Evolutionary conservation across 2,329 filamentous ascomycete species (phyloP).

Genomic region (Taxawa tesnikishii): DNA sequence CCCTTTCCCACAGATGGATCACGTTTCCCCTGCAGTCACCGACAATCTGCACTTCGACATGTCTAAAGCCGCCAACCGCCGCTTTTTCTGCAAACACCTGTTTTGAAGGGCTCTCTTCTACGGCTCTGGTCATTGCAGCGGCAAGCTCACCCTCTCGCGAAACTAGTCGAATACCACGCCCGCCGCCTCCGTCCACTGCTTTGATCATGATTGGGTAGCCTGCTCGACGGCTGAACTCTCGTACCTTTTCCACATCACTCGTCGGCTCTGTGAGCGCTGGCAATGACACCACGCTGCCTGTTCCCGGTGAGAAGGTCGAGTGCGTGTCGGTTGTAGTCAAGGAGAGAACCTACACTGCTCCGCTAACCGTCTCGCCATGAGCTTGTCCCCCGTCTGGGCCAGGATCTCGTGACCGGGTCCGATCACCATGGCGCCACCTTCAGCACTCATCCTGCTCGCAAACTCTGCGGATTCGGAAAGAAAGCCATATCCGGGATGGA

Average conservation of each 20-base stretch:
- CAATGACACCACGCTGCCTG: constrained; percentile 35
- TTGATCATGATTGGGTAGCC: constrained; percentile 50
- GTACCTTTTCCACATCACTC: constrained; percentile 27
- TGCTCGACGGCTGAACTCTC: constrained; percentile 44
- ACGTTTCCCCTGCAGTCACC: constrained; percentile 42
- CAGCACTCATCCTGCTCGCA: constrained; percentile 30
- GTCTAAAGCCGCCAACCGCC: constrained; percentile 47
- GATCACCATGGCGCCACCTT: constrained; percentile 36
- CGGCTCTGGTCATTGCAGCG: constrained; percentile 36
- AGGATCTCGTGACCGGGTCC: constrained; percentile 47
- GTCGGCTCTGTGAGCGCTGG: constrained; percentile 36
- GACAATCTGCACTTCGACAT: constrained; percentile 50
- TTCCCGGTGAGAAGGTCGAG: constrained; percentile 14
- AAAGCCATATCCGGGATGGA: constrained; percentile 54
- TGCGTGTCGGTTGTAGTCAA: too few relatives aligned
- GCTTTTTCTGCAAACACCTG: constrained; percentile 50
- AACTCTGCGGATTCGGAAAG: constrained; percentile 44
- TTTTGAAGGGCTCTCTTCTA: constrained; percentile 46
- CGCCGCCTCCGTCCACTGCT: constrained; percentile 52
- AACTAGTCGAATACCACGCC: constrained; percentile 47
- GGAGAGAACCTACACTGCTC: constrained; percentile 32
- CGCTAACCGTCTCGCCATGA: constrained; percentile 40
- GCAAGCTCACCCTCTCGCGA: constrained; percentile 25
- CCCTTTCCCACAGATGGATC: constrained; percentile 46
- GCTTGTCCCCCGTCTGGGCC: constrained; percentile 43